Base-by-base conservation (phyloP, 176 grass and related monocot genomes). In the Oryza glumipatula region DNA sequence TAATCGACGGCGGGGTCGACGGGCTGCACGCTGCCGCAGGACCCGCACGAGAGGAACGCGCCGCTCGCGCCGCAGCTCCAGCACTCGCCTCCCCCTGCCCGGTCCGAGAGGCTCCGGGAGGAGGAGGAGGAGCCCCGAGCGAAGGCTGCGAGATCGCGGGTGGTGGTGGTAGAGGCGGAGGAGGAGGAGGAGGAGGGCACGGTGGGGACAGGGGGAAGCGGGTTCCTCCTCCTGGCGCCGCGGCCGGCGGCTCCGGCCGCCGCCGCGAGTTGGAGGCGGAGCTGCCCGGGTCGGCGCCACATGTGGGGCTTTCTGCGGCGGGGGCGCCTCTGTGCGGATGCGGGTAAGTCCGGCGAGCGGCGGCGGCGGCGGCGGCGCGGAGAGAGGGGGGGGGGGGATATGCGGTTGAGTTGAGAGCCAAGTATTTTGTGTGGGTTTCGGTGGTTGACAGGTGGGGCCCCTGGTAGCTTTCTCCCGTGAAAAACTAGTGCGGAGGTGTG, bases 1-100 rank as follows among this genome's bases (percentile, higher is more conserved):
- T 94, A 94, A 73, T 98, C 89, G 16, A 98, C 70, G 9, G 88
- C 74, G 24, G 73, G 79, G 80, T 95, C 91, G 39, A 95, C 70
- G 32, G 93, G 89, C 77, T 95, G 96, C 84, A 98, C 96, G 22
- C 91, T 91, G 65, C 91, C 81, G 76, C 96, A 98, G 45, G 85
- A 81, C 3, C 86, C 83, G 28, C 96, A 98, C n/a, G 96, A 81
- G 60, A 98, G 86, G 85, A 98, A 98, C 76, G 86, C 87, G 32
- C 88, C 85, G 26, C 17, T 73, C 30, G 82, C 77, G 13, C 85
- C 91, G 61, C 93, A 98, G 84, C 83, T 95, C 96, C 96, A 98
- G 83, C 96, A 98, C 64, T 51, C 78, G 30, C 67, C n/a, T 1
- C 52, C 44, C 6, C 35, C 33, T 46, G 80, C 26, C 43, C 84